Evolutionary conservation across 352 stramenopile species (phyloP).

Genomic region (Phytophthora vignae): DNA sequence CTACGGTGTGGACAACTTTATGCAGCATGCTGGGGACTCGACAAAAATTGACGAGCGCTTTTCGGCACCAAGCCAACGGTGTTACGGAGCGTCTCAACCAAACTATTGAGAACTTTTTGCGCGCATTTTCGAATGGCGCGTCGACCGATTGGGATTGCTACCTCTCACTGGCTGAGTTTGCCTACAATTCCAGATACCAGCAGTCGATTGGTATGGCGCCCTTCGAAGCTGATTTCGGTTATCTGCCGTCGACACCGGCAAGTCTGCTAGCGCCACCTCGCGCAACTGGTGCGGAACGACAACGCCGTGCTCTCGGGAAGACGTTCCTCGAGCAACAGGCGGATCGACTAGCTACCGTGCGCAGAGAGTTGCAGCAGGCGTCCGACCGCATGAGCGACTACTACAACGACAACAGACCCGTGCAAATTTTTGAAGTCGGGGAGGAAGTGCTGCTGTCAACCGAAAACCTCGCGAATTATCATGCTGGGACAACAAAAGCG

Average conservation of each 20-base stretch:
- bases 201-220: conserved; percentile 23
- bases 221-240: conserved; percentile 26
- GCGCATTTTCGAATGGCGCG: neutral
- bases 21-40: too few relatives aligned
- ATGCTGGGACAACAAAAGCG: conserved; percentile 18
- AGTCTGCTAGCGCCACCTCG: neutral
- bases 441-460: conserved; percentile 15
- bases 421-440: conserved; percentile 14
- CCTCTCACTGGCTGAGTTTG: conserved; percentile 17
- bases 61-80: too few relatives aligned
- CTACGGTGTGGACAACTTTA: too few relatives aligned
- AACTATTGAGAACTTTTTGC: conserved; percentile 28
- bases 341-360: neutral
- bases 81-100: too few relatives aligned
- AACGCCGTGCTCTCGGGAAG: conserved; percentile 5
- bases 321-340: conserved; percentile 13
- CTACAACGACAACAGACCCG: conserved; percentile 22
- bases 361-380: conserved; percentile 7
- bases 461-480: conserved; percentile 14
- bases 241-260: conserved; percentile 12
- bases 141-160: conserved; percentile 20
- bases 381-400: conserved; percentile 13
- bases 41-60: too few relatives aligned
- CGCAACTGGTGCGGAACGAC: neutral
- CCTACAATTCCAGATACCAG: conserved; percentile 20